A percentile compares a stretch with the other conserved stretches of the same genome.
phyloP scores from a whole-genome alignment of 1,284 basidiomycete species.

The Gomphus bonarii region DNA sequence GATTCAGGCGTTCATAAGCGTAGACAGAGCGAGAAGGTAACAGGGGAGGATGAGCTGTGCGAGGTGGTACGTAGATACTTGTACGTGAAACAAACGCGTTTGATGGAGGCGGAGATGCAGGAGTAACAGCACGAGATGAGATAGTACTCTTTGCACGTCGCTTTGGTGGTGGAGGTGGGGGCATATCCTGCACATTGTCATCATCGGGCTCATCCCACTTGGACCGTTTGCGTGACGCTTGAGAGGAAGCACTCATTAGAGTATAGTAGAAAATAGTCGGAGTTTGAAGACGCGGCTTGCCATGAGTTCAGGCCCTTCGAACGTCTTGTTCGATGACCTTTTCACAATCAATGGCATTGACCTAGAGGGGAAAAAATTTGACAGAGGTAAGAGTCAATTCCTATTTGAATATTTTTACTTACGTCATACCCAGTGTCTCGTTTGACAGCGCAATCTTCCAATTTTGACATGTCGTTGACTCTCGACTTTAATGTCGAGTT shows the following conservation, averaged over 20 bases:
- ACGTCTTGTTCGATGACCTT: constrained; percentile 82
- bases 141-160: constrained; percentile 35
- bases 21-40: constrained; percentile 84
- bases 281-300: constrained; percentile 6
- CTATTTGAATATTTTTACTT: constrained; percentile 11
- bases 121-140: constrained; percentile 15
- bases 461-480: constrained; percentile 82
- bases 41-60: constrained; percentile 68
- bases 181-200: constrained; percentile 22
- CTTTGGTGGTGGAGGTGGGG: constrained; percentile 30
- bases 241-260: constrained; percentile 27
- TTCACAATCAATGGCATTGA: constrained; percentile 81
- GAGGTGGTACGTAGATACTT: constrained; percentile 64
- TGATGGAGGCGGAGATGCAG: constrained; percentile 8
- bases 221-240: constrained; percentile 51
- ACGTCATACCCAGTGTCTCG: constrained; percentile 58
- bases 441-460: constrained; percentile 74
- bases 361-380: constrained; percentile 94
- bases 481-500: constrained; percentile 89
- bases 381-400: constrained; percentile 60
- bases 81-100: not conserved
- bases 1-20: constrained; percentile 88
- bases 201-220: constrained; percentile 53
- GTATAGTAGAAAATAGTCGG: not conserved
- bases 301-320: constrained; percentile 60